phyloP scores from a whole-genome alignment of 2,329 filamentous ascomycete genomes.

The Cercospora zeina region DNA sequence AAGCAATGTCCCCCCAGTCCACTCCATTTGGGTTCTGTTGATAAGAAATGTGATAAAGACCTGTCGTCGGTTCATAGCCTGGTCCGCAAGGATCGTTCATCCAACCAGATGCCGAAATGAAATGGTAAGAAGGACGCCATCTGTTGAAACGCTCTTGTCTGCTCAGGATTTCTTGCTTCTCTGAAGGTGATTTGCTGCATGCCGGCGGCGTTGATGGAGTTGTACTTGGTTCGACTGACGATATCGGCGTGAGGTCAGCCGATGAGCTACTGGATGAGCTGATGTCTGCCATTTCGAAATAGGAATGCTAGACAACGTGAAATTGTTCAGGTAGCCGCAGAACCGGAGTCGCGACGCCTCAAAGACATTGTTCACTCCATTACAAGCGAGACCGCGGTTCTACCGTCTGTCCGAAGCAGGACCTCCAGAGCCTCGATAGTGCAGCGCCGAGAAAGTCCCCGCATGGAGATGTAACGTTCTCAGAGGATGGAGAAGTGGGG shows the following conservation, averaged over 20 bases:
- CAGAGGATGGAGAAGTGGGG: neutral
- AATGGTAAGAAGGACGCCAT: slow-evolving; percentile 41
- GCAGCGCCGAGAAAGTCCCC: slow-evolving; percentile 11
- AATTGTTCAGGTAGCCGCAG: neutral
- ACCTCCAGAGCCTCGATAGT: neutral
- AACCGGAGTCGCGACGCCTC: neutral
- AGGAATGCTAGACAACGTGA: neutral
- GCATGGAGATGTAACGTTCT: neutral
- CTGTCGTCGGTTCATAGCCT: slow-evolving; percentile 44
- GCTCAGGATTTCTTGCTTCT: slow-evolving; percentile 10
- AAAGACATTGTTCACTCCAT: neutral
- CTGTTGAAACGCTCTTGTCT: slow-evolving; percentile 20
- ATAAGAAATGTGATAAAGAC: slow-evolving; percentile 46
- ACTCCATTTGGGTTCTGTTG: slow-evolving; percentile 49
- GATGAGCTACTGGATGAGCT: slow-evolving; percentile 17
- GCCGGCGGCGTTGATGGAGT: slow-evolving; percentile 3
- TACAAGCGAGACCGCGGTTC: slow-evolving; percentile 9
- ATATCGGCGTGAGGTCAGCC: slow-evolving; percentile 13
- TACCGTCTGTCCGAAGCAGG: slow-evolving; percentile 7
- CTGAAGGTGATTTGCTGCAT: neutral
- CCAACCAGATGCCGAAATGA: slow-evolving; percentile 45
- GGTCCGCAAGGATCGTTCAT: slow-evolving; percentile 50
- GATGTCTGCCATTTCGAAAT: slow-evolving; percentile 10
- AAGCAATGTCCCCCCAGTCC: slow-evolving; percentile 48
- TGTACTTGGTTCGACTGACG: slow-evolving; percentile 11